Conservation (phyloP, 768 basidiomycete genomes). For the Daedaleopsis sinensis region DNA sequence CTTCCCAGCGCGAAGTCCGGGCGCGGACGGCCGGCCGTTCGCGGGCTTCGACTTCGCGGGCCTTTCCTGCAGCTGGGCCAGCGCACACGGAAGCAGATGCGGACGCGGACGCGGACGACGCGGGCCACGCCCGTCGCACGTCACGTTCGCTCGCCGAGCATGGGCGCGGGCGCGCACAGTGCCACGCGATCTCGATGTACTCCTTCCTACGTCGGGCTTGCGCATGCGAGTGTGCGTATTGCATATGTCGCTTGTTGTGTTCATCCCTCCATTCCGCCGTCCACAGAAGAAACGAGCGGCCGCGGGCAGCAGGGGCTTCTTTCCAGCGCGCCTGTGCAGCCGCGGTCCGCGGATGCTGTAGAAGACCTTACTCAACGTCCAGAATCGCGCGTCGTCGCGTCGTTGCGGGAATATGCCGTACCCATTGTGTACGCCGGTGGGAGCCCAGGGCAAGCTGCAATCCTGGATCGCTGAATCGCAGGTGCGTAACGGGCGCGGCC, state of each 20-base stretch:
- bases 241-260: background rate
- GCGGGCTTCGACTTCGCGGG: constrained; percentile 4
- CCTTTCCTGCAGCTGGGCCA: no score
- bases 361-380: background rate
- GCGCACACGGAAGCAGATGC: background rate
- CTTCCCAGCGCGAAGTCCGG: constrained; percentile 1
- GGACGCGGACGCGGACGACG: background rate
- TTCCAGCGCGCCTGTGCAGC: constrained; percentile 1
- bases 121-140: background rate
- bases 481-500: background rate
- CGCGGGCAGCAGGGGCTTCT: no score
- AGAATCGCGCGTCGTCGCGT: background rate
- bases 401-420: constrained; percentile 15
- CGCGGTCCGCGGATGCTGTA: background rate
- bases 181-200: background rate
- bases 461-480: constrained; percentile 7
- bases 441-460: background rate
- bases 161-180: background rate
- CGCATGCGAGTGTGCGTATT: no score
- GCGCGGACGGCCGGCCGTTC: background rate
- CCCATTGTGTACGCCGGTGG: background rate
- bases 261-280: background rate
- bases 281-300: background rate
- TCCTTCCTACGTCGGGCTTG: no score
- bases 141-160: background rate